phyloP scores from a whole-genome alignment of 805 yeast genomes.

The Candida golubevii region DNA sequence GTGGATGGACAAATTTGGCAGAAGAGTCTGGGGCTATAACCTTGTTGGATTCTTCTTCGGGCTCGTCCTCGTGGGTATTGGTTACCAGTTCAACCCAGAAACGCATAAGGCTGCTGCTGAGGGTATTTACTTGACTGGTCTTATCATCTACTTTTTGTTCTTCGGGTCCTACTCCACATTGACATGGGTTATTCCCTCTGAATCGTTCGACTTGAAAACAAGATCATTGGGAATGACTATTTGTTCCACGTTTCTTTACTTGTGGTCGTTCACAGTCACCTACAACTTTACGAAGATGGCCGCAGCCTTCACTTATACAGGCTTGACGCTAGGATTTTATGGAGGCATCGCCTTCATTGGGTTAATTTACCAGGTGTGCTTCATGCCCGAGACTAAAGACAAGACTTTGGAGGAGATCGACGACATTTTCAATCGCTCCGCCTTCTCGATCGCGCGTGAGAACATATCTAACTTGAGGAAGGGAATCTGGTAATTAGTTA shows the following conservation, averaged over 20 bases:
- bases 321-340: conserved; percentile 61
- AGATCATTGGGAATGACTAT: conserved; percentile 66
- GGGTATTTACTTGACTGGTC: conserved; percentile 59
- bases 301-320: conserved; percentile 54
- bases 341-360: conserved; percentile 64
- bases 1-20: conserved; percentile 54
- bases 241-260: conserved; percentile 50
- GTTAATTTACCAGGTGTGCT: conserved; percentile 46
- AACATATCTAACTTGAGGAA: conserved; percentile 31
- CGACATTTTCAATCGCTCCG: conserved; percentile 50
- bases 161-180: conserved; percentile 64
- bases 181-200: conserved; percentile 69
- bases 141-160: conserved; percentile 60
- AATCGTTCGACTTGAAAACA: conserved; percentile 53
- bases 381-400: conserved; percentile 71
- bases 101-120: conserved; percentile 42
- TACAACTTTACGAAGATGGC: conserved; percentile 59
- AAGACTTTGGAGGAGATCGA: conserved; percentile 71
- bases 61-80: conserved; percentile 54
- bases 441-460: conserved; percentile 33
- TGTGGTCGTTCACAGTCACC: conserved; percentile 62
- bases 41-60: conserved; percentile 58
- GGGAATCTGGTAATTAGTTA: conserved; percentile 12
- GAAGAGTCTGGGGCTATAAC: conserved; percentile 58
- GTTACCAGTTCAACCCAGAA: conserved; percentile 43